These are phyloP conservation scores for Cyclocybe aegerita DNA, from an alignment of 768 basidiomycete genomes.

Conservation along the genomic window DNA sequence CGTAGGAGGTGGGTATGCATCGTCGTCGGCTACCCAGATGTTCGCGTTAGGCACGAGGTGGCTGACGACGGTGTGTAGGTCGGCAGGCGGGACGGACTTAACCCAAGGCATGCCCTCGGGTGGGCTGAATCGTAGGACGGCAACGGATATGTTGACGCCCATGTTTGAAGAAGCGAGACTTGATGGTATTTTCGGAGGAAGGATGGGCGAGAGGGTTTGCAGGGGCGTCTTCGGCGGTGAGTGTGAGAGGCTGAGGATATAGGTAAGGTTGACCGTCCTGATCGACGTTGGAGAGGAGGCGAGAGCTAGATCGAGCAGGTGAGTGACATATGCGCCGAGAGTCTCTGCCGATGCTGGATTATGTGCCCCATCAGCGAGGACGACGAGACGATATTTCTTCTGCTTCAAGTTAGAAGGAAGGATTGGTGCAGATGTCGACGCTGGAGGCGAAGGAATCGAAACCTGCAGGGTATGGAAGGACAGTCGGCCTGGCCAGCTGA, in stretches of 20 bases:
- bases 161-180: conserved; percentile 15
- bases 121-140: conserved; percentile 62
- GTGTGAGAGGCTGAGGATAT: conserved; percentile 79
- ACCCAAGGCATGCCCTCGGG: conserved; percentile 98
- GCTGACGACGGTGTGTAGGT: conserved; percentile 46
- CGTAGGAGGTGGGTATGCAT: conserved; percentile 8
- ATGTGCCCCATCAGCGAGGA: conserved; percentile 93
- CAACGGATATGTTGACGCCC: conserved; percentile 42
- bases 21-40: conserved; percentile 41
- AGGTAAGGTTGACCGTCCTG: conserved; percentile 49
- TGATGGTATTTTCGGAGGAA: conserved; percentile 39
- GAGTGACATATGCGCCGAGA: conserved; percentile 63
- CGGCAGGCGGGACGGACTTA: conserved; percentile 50
- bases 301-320: conserved; percentile 24
- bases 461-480: conserved; percentile 55
- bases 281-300: conserved; percentile 7
- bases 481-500: conserved; percentile 82
- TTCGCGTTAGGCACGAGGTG: conserved; percentile 43
- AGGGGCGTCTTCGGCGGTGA: conserved; percentile 82
- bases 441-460: conserved; percentile 4
- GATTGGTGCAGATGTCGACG: background rate
- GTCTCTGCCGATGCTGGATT: conserved; percentile 76
- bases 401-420: too few species aligned
- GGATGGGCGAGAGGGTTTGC: conserved; percentile 68
- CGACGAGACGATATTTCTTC: conserved; percentile 19